A percentile compares a stretch with the other conserved stretches of the same genome.
phyloP scores from a whole-genome alignment of 2,329 filamentous ascomycete genomes.

The Diaporthe vexans region DNA sequence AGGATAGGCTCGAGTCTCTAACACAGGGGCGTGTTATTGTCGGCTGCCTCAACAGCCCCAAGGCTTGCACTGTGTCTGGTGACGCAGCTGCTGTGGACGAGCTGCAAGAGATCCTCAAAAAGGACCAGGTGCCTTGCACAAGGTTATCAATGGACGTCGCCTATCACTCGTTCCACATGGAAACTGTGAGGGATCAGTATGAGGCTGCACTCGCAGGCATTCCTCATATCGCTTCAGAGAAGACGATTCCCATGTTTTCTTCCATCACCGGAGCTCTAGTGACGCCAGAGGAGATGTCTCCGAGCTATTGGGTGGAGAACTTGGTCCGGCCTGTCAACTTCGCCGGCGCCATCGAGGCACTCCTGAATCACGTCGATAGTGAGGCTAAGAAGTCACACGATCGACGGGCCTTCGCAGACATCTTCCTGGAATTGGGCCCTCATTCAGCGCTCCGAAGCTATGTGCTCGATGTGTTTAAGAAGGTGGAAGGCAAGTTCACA shows the following conservation, averaged over 20 bases:
- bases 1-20: background rate
- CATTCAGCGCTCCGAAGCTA: constrained; percentile 23
- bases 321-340: constrained; percentile 29
- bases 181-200: constrained; percentile 11
- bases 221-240: background rate
- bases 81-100: constrained; percentile 25
- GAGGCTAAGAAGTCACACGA: constrained; percentile 5
- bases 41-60: constrained; percentile 26
- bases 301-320: constrained; percentile 26
- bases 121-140: background rate
- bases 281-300: background rate
- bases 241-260: constrained; percentile 28
- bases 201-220: constrained; percentile 29
- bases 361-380: background rate
- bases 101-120: constrained; percentile 4
- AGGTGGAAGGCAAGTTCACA: background rate
- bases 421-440: constrained; percentile 14
- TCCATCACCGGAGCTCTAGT: background rate
- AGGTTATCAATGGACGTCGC: constrained; percentile 24
- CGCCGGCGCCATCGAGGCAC: background rate
- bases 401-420: constrained; percentile 27
- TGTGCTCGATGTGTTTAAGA: constrained; percentile 26
- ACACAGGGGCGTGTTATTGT: background rate
- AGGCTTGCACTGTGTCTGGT: constrained; percentile 1
- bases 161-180: constrained; percentile 32